Conservation (phyloP, 1,284 basidiomycete genomes). For the Sporisorium iseilematis-ciliati region DNA sequence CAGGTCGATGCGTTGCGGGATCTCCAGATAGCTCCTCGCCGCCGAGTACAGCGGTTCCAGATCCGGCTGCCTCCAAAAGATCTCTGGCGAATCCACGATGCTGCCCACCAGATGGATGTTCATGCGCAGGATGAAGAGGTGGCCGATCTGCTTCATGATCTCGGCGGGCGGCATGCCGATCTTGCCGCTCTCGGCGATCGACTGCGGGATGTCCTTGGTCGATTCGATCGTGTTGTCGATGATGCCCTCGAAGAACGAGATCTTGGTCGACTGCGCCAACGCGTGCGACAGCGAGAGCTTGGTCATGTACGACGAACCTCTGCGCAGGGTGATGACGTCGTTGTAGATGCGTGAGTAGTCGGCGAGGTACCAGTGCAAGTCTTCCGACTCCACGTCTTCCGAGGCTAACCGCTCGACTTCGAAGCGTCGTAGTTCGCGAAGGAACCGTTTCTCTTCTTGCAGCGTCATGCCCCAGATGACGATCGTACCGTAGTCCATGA, state of each 20-base stretch:
- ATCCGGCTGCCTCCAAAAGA: slow-evolving; percentile 86
- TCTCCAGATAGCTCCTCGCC: slow-evolving; percentile 86
- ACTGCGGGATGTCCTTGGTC: slow-evolving; percentile 94
- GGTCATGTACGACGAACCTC: slow-evolving; percentile 96
- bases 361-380: slow-evolving; percentile 95
- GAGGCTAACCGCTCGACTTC: slow-evolving; percentile 83
- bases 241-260: slow-evolving; percentile 80
- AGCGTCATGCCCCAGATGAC: slow-evolving; percentile 98
- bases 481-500: slow-evolving; percentile 92
- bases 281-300: slow-evolving; percentile 95
- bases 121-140: slow-evolving; percentile 88
- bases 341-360: slow-evolving; percentile 93
- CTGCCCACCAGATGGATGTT: slow-evolving; percentile 96
- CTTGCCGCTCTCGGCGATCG: slow-evolving; percentile 92
- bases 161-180: slow-evolving; percentile 78
- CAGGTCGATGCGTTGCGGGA: slow-evolving; percentile 91
- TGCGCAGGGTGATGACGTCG: slow-evolving; percentile 94
- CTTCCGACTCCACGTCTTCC: slow-evolving; percentile 82
- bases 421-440: slow-evolving; percentile 85
- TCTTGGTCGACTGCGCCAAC: slow-evolving; percentile 94
- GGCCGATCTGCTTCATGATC: slow-evolving; percentile 96
- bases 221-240: slow-evolving; percentile 94
- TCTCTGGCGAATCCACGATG: slow-evolving; percentile 92
- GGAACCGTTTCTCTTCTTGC: slow-evolving; percentile 86
- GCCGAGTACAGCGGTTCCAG: slow-evolving; percentile 94